Base-by-base conservation (phyloP, 805 yeast genomes). In the Candida qinlingensis region DNA sequence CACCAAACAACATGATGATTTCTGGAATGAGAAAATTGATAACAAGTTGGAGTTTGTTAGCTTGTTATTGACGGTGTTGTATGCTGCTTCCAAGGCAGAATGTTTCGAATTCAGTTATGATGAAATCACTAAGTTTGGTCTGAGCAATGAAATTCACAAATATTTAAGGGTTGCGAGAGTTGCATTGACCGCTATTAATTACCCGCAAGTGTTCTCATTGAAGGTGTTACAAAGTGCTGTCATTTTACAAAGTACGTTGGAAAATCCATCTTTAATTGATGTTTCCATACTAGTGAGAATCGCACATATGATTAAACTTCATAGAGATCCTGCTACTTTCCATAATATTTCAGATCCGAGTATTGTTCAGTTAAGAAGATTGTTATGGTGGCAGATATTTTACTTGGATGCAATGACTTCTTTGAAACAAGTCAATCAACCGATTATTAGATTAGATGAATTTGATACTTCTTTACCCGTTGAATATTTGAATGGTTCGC, bases 331-430 rank as follows among this genome's bases (percentile, higher is more conserved):
- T 4, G 68, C 75, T n/a, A 64, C 71, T 1, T 72, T 75, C 41
- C 76, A 80, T 50, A 71, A 75, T 38, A 70, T 79, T 36, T 67
- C 71, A 3, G 77, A 79, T 52, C 66, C 70, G 59, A 72, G 71
- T 45, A 67, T 73, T 26, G 72, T 81, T 6, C 80, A 78, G 51
- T 68, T 73, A 42, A 68, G 83, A 60, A 69, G 86, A 58, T 59
- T 79, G 46, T 59, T 81, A n/a, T 81, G 86, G 85, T 81, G 85
- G 85, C 81, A 79, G 37, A 76, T 81, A 7, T 79, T 80, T 52
- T 77, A 79, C 29, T 62, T 81, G 51, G 87, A 81, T 59, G 73
- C 78, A 4, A 68, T 77, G 50, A 76, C 81, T 7, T 73, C 83
- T 37, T 73, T 79, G 49, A 79, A 80, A 52, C 76, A 76, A 43